phyloP scores from a whole-genome alignment of 345 rosid genomes.

The Melaleuca alternifolia region DNA sequence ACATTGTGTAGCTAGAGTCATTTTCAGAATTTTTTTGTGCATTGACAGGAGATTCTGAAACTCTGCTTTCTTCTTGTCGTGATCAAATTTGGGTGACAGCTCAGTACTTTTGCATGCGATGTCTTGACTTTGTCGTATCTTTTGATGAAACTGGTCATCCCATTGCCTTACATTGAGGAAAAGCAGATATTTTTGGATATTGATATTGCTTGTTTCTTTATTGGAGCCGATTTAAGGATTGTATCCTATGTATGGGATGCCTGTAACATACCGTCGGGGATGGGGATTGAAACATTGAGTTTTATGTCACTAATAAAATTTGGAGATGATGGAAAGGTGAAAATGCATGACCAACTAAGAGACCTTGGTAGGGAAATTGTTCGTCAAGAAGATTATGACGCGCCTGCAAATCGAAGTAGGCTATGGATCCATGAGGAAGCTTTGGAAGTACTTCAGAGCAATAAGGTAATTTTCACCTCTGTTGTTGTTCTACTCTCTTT shows the following conservation, averaged over 20 bases:
- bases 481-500: not conserved
- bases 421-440: fast-evolving
- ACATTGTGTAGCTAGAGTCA: not conserved
- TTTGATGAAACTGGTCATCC: not conserved
- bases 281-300: not conserved
- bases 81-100: not conserved
- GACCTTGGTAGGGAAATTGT: not conserved
- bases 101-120: not conserved
- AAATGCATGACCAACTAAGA: not conserved
- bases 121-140: not conserved
- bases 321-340: fast-evolving
- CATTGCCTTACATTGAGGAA: not conserved
- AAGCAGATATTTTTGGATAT: not conserved
- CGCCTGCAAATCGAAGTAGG: not conserved
- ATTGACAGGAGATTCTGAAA: not conserved
- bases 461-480: not conserved
- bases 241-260: not conserved
- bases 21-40: not conserved
- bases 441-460: not conserved
- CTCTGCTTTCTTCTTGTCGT: not conserved
- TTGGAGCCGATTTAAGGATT: fast-evolving
- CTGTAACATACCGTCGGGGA: not conserved
- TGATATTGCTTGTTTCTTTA: not conserved
- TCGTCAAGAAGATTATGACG: not conserved
- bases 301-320: not conserved